Evolutionary conservation across 768 basidiomycete genomes (phyloP), one percentile per base, ranked within the genome.

Genomic region (Sporobolomyces pararoseus): DNA sequence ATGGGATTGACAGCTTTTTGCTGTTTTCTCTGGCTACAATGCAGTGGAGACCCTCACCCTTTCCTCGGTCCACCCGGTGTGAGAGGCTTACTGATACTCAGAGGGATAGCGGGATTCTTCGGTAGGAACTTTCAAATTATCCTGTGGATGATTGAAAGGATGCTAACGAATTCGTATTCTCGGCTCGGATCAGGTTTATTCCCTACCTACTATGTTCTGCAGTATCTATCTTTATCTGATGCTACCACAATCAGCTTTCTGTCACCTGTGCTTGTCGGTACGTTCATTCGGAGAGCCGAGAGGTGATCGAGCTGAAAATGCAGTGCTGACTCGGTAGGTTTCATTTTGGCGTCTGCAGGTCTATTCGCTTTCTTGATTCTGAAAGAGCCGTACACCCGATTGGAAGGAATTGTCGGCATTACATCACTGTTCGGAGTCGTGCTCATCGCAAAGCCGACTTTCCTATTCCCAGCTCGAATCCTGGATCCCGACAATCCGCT

Each of bases 181-280:
- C n/a, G n/a, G n/a, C n/a, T n/a, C n/a, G n/a, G n/a, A 2, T 12
- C 29, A 59, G 63, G 68, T 2, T 60, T 68, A 5, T 68, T 53
- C 44, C 34, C 65, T 1, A 52, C 44, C 19, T 89, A 88, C 77
- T 88, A 85, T 75, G 85, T 88, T 1, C 80, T 91, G 14, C 83
- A 86, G 78, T 89, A 87, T 78, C 83, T 92, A 5, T 88, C 88
- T 0, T 81, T 93, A 0, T 87, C 88, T 1, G 91, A 93, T 77
- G 85, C 89, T 0, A 87, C 86, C 0, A 88, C 89, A 7, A 80
- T 95, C 54, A 86, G 86, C 0, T 93, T 91, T 80, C 81, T 93
- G 7, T 78, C 84, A 0, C 91, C 91, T 0, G 83, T 87, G 86
- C 5, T 84, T 84, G 19, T 72, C 70, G 73, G 70, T 46, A 2